Conservation (phyloP, 2,329 filamentous ascomycete genomes). For the Tolypocladium album region DNA sequence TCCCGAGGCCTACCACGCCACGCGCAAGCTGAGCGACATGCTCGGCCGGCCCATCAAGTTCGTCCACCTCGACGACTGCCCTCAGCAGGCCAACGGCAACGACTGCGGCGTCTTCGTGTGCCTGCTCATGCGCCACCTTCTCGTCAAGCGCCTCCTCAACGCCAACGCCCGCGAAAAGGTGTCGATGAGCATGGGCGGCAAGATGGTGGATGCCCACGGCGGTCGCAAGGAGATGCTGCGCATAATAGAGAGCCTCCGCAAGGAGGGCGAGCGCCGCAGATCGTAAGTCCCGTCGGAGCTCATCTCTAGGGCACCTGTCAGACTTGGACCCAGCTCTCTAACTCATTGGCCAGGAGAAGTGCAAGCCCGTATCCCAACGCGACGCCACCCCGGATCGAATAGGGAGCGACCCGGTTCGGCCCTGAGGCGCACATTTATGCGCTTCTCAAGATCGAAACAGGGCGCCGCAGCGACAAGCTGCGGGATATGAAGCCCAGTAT, state of each 20-base stretch:
- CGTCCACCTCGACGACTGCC: constrained; percentile 72
- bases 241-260: constrained; percentile 77
- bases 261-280: constrained; percentile 75
- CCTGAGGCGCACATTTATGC: constrained; percentile 17
- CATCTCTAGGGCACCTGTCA: background rate
- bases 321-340: background rate
- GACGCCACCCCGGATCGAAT: constrained; percentile 33
- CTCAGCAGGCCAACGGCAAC: constrained; percentile 82
- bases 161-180: constrained; percentile 78
- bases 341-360: constrained; percentile 18
- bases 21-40: constrained; percentile 57
- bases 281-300: constrained; percentile 47
- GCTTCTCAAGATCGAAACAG: constrained; percentile 8
- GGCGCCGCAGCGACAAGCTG: background rate
- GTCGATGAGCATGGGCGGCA: constrained; percentile 84
- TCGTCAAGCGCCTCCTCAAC: constrained; percentile 70
- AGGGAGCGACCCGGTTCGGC: constrained; percentile 22
- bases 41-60: constrained; percentile 61
- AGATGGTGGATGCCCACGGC: constrained; percentile 67
- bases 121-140: constrained; percentile 85
- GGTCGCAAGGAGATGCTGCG: constrained; percentile 84
- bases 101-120: constrained; percentile 97
- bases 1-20: constrained; percentile 58
- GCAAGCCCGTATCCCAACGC: constrained; percentile 25
- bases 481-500: background rate